phyloP scores from a whole-genome alignment of 345 rosid species.

The Populus tremula region DNA sequence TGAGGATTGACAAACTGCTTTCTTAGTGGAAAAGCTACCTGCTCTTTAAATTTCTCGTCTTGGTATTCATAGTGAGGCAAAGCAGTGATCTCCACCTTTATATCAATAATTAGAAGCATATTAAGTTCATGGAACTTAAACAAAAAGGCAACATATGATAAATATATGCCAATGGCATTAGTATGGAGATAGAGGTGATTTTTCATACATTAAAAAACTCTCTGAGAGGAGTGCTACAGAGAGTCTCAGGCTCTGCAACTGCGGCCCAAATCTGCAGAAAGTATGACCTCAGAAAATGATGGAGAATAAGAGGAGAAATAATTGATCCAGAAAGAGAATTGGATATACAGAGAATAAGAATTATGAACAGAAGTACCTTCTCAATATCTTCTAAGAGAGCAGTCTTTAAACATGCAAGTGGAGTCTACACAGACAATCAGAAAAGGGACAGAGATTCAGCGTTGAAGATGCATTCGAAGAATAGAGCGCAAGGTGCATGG shows the following conservation, averaged over 20 bases:
- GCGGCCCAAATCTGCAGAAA: constrained; percentile 32
- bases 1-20: not conserved
- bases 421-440: constrained; percentile 23
- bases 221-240: constrained; percentile 19
- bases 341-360: not conserved
- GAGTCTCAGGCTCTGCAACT: constrained; percentile 29
- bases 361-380: constrained; percentile 22
- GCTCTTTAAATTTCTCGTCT: constrained; percentile 33
- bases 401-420: constrained; percentile 30
- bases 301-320: not conserved
- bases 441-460: not conserved
- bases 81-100: constrained; percentile 38
- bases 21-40: constrained; percentile 21
- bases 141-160: no score
- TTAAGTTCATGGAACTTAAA: not conserved
- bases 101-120: constrained; percentile 1
- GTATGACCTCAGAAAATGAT: constrained; percentile 3
- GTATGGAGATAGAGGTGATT: no score
- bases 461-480: not conserved
- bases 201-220: constrained; percentile 35
- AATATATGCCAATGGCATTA: no score
- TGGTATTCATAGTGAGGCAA: constrained; percentile 39
- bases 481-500: not conserved
- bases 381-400: constrained; percentile 33
- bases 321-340: not conserved